phyloP scores from a whole-genome alignment of 345 rosid genomes.

The Chamaenerion angustifolium region DNA sequence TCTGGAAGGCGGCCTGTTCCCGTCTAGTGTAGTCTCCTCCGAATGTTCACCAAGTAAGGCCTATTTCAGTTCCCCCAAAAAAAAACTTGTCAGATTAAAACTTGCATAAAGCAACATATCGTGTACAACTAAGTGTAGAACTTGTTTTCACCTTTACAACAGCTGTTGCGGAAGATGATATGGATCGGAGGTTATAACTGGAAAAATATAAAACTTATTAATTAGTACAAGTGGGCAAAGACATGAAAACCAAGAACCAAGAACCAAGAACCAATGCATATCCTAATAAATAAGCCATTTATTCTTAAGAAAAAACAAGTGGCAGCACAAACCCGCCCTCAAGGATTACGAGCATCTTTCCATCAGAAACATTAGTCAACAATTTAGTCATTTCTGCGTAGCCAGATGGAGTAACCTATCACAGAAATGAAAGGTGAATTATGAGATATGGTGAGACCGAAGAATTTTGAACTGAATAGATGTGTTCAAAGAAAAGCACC shows the following conservation, averaged over 20 bases:
- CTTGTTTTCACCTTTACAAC: constrained; percentile 64
- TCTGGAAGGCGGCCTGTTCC: constrained; percentile 37
- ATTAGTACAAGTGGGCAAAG: no score
- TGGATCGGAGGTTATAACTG: constrained; percentile 95
- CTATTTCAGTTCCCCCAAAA: constrained; percentile 18
- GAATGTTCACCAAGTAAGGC: constrained; percentile 66
- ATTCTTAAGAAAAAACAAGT: not conserved
- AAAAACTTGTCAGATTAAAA: no score
- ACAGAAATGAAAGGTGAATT: not conserved
- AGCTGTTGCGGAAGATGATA: constrained; percentile 87
- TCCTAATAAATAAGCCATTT: no score
- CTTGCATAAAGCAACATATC: no score
- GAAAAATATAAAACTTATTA: constrained; percentile 10
- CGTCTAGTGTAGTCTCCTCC: constrained; percentile 16
- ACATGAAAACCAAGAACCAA: no score
- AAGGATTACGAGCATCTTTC: constrained; percentile 88
- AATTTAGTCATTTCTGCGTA: constrained; percentile 78
- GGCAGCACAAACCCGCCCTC: constrained; percentile 79
- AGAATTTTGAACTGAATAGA: no score
- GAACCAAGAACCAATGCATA: no score
- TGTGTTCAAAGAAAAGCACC: not conserved
- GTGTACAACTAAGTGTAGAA: no score
- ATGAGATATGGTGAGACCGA: not conserved
- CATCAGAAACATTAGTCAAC: constrained; percentile 44
- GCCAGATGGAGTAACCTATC: constrained; percentile 79